These are phyloP conservation scores for Chytriomyces sp. DNA, from an alignment of 192 early-diverging fungal genomes.

Conservation along the genomic window DNA sequence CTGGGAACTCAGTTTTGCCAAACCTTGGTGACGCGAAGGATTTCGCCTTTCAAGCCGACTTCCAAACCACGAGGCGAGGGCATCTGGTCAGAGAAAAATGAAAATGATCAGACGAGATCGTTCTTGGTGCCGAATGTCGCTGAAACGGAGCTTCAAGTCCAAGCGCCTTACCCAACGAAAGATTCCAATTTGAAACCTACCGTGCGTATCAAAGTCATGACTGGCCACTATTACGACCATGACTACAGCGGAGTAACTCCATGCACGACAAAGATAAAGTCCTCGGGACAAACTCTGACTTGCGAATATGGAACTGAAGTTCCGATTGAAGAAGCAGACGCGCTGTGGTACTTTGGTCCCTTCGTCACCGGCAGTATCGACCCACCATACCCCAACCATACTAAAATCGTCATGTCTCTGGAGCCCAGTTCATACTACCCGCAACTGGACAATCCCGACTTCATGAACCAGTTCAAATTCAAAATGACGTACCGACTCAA, in stretches of 20 bases:
- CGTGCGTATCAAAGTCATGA: background rate
- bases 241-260: background rate
- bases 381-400: background rate
- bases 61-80: too few species aligned
- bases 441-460: background rate
- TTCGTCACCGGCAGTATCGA: background rate
- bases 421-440: background rate
- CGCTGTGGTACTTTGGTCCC: constrained; percentile 3
- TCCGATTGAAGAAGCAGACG: background rate
- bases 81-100: too few species aligned
- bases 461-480: background rate
- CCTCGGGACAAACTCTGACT: background rate
- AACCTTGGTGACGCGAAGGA: too few species aligned
- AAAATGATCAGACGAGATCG: too few species aligned
- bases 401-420: background rate
- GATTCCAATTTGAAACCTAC: too few species aligned
- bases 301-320: background rate
- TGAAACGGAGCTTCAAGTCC: too few species aligned
- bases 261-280: background rate
- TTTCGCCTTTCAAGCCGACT: too few species aligned
- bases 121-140: too few species aligned
- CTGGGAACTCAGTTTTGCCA: too few species aligned
- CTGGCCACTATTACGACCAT: background rate
- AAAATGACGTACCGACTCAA: background rate
- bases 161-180: too few species aligned